phyloP scores from a whole-genome alignment of 495 filamentous ascomycete species.

The Neurospora sp. region DNA sequence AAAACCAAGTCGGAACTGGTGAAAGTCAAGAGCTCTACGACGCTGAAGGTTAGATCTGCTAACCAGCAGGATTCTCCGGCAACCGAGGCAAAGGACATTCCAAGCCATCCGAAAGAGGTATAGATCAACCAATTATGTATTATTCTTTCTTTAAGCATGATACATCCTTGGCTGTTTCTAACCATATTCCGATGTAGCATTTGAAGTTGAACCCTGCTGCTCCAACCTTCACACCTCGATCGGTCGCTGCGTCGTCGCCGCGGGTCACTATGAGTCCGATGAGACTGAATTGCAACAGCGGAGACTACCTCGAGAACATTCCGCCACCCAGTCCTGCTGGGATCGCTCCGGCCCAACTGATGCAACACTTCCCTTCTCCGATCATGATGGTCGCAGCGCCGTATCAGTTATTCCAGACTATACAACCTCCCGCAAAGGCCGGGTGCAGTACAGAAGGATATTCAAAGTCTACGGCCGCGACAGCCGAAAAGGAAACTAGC shows the following conservation, averaged over 20 bases:
- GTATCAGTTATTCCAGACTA: slow-evolving; percentile 8
- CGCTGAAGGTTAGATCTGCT: slow-evolving; percentile 2
- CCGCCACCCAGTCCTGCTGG: slow-evolving; percentile 2
- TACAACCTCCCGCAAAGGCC: not conserved
- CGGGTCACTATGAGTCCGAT: slow-evolving; percentile 2
- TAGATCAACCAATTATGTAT: slow-evolving; percentile 32
- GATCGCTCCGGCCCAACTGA: not conserved
- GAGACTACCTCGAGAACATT: slow-evolving; percentile 1
- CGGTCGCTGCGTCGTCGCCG: slow-evolving; percentile 6
- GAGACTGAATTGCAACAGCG: slow-evolving; percentile 3
- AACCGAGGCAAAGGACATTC: slow-evolving; percentile 18
- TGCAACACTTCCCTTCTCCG: slow-evolving; percentile 13
- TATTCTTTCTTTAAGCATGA: slow-evolving; percentile 19
- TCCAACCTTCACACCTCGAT: slow-evolving; percentile 43
- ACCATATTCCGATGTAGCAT: slow-evolving; percentile 30
- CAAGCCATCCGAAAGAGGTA: slow-evolving; percentile 38
- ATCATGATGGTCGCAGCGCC: slow-evolving; percentile 10
- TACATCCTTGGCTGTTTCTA: slow-evolving; percentile 32
- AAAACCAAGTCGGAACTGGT: slow-evolving; percentile 24
- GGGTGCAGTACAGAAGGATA: not conserved
- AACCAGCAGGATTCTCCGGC: slow-evolving; percentile 1
- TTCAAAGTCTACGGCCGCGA: not conserved
- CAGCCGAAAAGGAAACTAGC: not conserved
- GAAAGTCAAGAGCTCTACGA: slow-evolving; percentile 20
- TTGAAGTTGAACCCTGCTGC: slow-evolving; percentile 46